A percentile compares a stretch with the other conserved stretches of the same genome.
These are phyloP conservation scores for Calvatia gigantea DNA, from an alignment of 768 basidiomycete species.

Conservation along the genomic window DNA sequence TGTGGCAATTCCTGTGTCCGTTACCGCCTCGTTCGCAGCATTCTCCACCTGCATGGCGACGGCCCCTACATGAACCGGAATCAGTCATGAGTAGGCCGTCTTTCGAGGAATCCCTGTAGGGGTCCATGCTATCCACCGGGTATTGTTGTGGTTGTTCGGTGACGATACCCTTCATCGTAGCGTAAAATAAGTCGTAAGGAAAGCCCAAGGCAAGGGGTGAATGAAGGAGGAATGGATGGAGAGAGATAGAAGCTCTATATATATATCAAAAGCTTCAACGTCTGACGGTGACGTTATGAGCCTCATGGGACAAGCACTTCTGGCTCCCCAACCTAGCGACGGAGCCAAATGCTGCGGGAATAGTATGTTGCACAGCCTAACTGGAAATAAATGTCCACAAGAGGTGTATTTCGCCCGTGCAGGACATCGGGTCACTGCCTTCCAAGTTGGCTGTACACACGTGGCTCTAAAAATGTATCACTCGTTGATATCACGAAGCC, in stretches of 20 bases:
- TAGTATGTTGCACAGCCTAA: background rate
- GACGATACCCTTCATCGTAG: background rate
- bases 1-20: background rate
- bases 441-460: background rate
- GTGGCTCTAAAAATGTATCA: background rate
- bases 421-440: background rate
- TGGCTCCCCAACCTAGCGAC: background rate
- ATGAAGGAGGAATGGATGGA: background rate
- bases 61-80: background rate
- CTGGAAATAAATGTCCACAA: background rate
- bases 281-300: too few species aligned
- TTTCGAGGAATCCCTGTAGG: background rate
- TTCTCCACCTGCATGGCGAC: background rate
- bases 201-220: background rate
- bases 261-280: background rate
- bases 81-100: background rate
- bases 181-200: background rate
- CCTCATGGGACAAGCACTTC: background rate
- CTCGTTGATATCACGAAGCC: background rate
- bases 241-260: background rate
- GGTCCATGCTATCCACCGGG: background rate
- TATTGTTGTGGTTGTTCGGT: slow-evolving; percentile 1
- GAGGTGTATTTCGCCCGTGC: background rate
- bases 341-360: background rate
- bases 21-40: background rate